phyloP scores from a whole-genome alignment of 108 stramenopile species.

The Parietichytrium sp. region DNA sequence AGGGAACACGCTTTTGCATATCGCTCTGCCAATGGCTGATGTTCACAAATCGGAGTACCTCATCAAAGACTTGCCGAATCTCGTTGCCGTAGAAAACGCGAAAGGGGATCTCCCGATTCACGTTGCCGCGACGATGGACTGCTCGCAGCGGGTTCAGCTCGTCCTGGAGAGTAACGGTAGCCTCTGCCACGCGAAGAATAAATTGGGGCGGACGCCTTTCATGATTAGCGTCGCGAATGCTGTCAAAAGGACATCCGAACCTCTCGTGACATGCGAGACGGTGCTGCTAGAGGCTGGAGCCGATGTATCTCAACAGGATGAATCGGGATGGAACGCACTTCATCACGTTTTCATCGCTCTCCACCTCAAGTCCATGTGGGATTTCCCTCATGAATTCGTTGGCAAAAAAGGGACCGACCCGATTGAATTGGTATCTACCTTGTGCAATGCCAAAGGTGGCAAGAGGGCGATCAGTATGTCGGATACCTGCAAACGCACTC shows the following conservation, averaged over 20 bases:
- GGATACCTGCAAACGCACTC: background rate
- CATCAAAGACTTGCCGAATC: too few relatives aligned
- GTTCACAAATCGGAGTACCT: too few relatives aligned
- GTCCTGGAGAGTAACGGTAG: too few relatives aligned
- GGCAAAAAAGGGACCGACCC: background rate
- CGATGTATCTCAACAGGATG: background rate
- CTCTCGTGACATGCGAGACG: background rate
- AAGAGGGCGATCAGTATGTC: background rate
- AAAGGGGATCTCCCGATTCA: too few relatives aligned
- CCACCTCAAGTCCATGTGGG: background rate
- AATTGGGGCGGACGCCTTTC: background rate
- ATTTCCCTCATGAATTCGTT: background rate
- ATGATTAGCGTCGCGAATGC: background rate
- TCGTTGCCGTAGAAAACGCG: too few relatives aligned
- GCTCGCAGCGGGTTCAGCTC: too few relatives aligned
- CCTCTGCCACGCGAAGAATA: background rate
- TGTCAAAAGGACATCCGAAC: background rate
- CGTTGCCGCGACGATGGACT: too few relatives aligned
- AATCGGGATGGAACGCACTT: background rate
- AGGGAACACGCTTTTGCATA: too few relatives aligned
- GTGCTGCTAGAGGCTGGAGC: background rate
- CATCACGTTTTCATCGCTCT: background rate
- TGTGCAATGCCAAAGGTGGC: background rate
- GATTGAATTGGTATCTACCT: background rate
- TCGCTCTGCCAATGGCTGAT: too few relatives aligned